Conservation (phyloP, 2,329 filamentous ascomycete species). For the Fusarium miscanthi region DNA sequence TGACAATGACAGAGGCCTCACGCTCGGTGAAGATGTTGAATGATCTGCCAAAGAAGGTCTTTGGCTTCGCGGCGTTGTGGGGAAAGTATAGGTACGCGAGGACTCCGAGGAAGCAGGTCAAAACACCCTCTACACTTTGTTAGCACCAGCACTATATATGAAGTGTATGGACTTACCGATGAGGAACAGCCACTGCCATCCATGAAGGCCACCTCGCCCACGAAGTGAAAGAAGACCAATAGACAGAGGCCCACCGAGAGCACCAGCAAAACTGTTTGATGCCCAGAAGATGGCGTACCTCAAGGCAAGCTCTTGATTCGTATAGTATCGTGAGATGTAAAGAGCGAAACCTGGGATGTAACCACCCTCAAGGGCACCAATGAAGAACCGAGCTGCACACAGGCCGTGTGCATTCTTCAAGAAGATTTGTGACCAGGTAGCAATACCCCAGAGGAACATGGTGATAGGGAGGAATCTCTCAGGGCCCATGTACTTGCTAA, state of each 20-base stretch:
- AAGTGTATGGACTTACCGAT: slow-evolving; percentile 34
- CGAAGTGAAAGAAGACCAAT: slow-evolving; percentile 45
- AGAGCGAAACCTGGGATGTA: slow-evolving; percentile 49
- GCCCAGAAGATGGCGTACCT: slow-evolving; percentile 48
- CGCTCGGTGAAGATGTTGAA: slow-evolving; percentile 41
- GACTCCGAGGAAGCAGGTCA: slow-evolving; percentile 41
- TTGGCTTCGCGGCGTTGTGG: slow-evolving; percentile 41
- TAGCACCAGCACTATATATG: accelerated
- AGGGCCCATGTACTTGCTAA: slow-evolving; percentile 44
- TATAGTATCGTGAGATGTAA: slow-evolving; percentile 48
- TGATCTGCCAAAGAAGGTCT: slow-evolving; percentile 41
- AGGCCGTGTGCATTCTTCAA: slow-evolving; percentile 42
- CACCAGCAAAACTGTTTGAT: slow-evolving; percentile 45
- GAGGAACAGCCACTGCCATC: slow-evolving; percentile 49
- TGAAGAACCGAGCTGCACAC: slow-evolving; percentile 44
- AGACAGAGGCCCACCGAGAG: slow-evolving; percentile 43
- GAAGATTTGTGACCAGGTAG: slow-evolving; percentile 46
- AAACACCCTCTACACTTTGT: slow-evolving; percentile 38
- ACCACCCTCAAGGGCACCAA: slow-evolving; percentile 48
- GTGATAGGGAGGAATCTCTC: slow-evolving; percentile 46
- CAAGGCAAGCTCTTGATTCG: slow-evolving; percentile 45
- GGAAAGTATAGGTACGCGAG: slow-evolving; percentile 47
- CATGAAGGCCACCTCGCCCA: slow-evolving; percentile 39
- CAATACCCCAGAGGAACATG: slow-evolving; percentile 47
- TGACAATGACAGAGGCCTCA: slow-evolving; percentile 44